Base-by-base conservation (phyloP, 176 grass and related monocot genomes). In the Raddia distichophylla region DNA sequence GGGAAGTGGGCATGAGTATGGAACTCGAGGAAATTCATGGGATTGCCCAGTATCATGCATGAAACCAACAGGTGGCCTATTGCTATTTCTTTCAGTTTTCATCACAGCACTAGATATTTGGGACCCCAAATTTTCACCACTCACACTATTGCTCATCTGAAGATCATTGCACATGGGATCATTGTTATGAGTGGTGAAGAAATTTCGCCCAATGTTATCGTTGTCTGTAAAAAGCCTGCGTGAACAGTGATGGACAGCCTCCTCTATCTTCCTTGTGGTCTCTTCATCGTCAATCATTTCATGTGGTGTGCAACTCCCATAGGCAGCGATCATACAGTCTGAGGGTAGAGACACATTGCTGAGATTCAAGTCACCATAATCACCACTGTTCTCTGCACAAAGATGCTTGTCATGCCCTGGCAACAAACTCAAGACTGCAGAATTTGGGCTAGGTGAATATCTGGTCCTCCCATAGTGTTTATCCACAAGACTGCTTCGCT, bases 1-100 rank as follows among this genome's bases (percentile, higher is more conserved):
- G 75, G 87, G 85, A 72, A 94, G 91, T 61, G 91, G 91, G 81
- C 89, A 94, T 42, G 93, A 92, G 80, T 87, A 73, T 45, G 97
- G 93, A 86, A 99, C 45, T 64, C 8, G 65, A 78, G 78, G 33
- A 83, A 80, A 82, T 72, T 72, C 78, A 67, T 62, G 54, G 37
- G 67, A 77, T 64, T 69, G 55, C n/a, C 56, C 64, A 67, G 83
- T 71, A 90, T 92, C 87, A 40, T 78, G 82, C 16, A 80, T 53
- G 79, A 94, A 78, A 82, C 75, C 64, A 74, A 64, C 67, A 82
- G 87, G 88, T 77, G 74, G 72, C 16, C 52, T 67, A 27, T 22
- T 87, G 37, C 49, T 42, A 82, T 74, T 86, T 82, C 74, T 90
- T 84, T 81, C 74, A 34, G 56, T 71, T 76, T 82, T 84, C 86